These are phyloP conservation scores for Scytalidium sp. DNA, from an alignment of 2,329 filamentous ascomycete species.

Conservation along the genomic window DNA sequence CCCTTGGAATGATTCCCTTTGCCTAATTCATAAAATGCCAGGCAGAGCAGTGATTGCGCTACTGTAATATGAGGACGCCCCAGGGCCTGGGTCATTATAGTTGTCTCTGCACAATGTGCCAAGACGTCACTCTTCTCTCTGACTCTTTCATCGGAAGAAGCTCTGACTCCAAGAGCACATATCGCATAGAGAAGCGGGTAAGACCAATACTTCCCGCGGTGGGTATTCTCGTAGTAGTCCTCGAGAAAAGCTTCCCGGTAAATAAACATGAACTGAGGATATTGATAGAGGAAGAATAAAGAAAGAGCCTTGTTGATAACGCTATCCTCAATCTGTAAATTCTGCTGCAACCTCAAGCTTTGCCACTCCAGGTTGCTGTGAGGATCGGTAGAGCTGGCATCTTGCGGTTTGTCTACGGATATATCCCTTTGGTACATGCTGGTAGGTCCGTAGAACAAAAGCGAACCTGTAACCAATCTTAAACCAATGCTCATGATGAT, in stretches of 20 bases:
- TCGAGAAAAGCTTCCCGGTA: constrained; percentile 27
- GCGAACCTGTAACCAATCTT: constrained; percentile 6
- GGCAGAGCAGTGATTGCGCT: constrained; percentile 24
- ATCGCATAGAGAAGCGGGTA: constrained; percentile 18
- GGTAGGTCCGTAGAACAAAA: constrained; percentile 15
- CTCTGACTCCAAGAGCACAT: constrained; percentile 20
- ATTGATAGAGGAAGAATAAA: constrained; percentile 28
- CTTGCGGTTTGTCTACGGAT: neutral
- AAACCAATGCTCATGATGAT: neutral
- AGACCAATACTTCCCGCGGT: constrained; percentile 26
- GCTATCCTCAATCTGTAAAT: constrained; percentile 18
- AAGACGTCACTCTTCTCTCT: constrained; percentile 14
- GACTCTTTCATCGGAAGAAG: constrained; percentile 9
- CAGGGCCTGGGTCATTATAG: constrained; percentile 22
- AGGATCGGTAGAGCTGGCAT: constrained; percentile 8
- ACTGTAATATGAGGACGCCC: constrained; percentile 18
- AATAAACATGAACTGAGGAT: constrained; percentile 30
- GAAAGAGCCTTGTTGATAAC: constrained; percentile 16
- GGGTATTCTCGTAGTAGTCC: constrained; percentile 18
- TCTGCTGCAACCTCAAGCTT: too few species aligned
- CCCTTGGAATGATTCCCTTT: constrained; percentile 25
- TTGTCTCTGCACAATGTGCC: constrained; percentile 21
- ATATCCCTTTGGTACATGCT: constrained; percentile 23
- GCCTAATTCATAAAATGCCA: constrained; percentile 27
- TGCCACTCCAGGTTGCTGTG: constrained; percentile 19